phyloP scores from a whole-genome alignment of 2,329 filamentous ascomycete genomes.

The Verticillium zaregamsianum region DNA sequence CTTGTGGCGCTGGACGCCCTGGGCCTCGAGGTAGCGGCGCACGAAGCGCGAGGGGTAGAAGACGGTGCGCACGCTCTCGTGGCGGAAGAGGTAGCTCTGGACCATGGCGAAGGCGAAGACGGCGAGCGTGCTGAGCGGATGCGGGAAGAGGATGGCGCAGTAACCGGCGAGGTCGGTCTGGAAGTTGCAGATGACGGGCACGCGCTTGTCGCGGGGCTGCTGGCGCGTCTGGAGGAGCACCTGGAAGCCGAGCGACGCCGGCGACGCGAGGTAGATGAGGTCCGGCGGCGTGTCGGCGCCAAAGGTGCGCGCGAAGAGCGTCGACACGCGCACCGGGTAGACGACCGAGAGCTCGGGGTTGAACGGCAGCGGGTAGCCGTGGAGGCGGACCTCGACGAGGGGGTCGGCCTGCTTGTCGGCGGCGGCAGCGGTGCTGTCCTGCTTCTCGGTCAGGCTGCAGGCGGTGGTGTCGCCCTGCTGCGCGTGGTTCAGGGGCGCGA shows the following conservation, averaged over 20 bases:
- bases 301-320: slow-evolving; percentile 58
- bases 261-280: slow-evolving; percentile 65
- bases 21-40: slow-evolving; percentile 52
- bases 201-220: slow-evolving; percentile 46
- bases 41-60: slow-evolving; percentile 67
- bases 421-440: slow-evolving; percentile 11
- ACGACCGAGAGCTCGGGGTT: slow-evolving; percentile 68
- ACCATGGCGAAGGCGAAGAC: slow-evolving; percentile 59
- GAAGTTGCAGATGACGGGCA: slow-evolving; percentile 64
- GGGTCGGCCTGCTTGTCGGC: slow-evolving; percentile 12
- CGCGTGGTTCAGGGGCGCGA: slow-evolving; percentile 57
- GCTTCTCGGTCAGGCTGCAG: slow-evolving; percentile 31
- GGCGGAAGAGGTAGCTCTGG: slow-evolving; percentile 63
- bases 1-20: slow-evolving; percentile 51
- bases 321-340: slow-evolving; percentile 62
- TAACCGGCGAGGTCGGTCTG: slow-evolving; percentile 69
- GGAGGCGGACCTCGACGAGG: slow-evolving; percentile 51
- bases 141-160: slow-evolving; percentile 64
- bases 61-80: slow-evolving; percentile 57
- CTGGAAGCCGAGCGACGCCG: slow-evolving; percentile 67
- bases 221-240: slow-evolving; percentile 66
- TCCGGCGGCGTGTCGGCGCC: slow-evolving; percentile 48
- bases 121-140: slow-evolving; percentile 55
- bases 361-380: slow-evolving; percentile 64
- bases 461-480: slow-evolving; percentile 39